These are phyloP conservation scores for Phytophthora crassamura DNA, from an alignment of 352 stramenopile genomes.

Conservation along the genomic window DNA sequence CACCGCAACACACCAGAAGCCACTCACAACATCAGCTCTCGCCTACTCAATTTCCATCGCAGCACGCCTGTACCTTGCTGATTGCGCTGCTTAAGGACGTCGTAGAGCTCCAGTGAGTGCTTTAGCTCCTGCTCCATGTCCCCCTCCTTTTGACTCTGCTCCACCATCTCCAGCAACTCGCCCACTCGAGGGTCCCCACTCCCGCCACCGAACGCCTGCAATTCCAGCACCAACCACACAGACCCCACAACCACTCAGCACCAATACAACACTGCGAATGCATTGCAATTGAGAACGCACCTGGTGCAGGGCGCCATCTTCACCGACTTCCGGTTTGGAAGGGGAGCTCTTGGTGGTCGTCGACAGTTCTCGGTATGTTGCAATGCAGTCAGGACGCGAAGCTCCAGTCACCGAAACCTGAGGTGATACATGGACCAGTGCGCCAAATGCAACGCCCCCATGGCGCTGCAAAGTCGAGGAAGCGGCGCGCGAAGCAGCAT, in stretches of 20 bases:
- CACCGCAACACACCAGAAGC: background rate
- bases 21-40: background rate
- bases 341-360: background rate
- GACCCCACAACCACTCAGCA: background rate
- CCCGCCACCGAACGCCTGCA: background rate
- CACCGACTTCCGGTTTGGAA: too few species aligned
- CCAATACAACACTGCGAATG: background rate
- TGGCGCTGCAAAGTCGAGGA: constrained; percentile 6
- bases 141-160: constrained; percentile 25
- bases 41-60: background rate
- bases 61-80: constrained; percentile 23
- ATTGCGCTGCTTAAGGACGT: constrained; percentile 23
- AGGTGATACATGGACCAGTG: background rate
- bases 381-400: background rate
- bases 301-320: background rate
- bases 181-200: constrained; percentile 3
- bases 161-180: constrained; percentile 25
- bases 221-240: too few species aligned
- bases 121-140: constrained; percentile 21
- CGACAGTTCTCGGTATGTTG: constrained; percentile 5
- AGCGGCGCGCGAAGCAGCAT: constrained; percentile 11
- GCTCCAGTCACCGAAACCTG: background rate
- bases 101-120: constrained; percentile 33
- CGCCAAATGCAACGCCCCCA: background rate
- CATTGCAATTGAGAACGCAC: constrained; percentile 1